Conservation (phyloP, 2,329 filamentous ascomycete genomes). For the Verticillium nonalfalfae region DNA sequence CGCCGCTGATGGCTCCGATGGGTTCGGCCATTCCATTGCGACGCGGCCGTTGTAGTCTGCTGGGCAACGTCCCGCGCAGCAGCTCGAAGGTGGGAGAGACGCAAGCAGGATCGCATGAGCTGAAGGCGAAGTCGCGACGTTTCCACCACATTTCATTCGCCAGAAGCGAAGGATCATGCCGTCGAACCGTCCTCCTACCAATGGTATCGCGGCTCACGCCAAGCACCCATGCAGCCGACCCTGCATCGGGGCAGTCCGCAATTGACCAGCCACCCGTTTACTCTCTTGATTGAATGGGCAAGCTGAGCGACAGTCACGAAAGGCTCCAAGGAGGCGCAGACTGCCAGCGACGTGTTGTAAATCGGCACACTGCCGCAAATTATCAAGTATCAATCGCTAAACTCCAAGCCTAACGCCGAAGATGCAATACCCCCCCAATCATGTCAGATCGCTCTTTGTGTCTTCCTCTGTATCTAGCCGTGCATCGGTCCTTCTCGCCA, state of each 20-base stretch:
- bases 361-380: too few species aligned
- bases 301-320: too few species aligned
- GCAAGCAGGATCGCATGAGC: background rate
- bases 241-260: background rate
- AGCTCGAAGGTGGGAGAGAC: background rate
- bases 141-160: background rate
- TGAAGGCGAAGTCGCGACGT: background rate
- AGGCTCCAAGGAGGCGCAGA: too few species aligned
- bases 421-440: background rate
- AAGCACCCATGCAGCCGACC: background rate
- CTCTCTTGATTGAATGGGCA: background rate
- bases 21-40: constrained; percentile 4
- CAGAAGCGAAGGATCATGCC: background rate
- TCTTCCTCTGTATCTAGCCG: background rate
- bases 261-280: background rate
- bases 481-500: background rate
- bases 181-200: background rate
- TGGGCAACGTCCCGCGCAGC: background rate
- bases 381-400: background rate
- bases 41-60: too few species aligned
- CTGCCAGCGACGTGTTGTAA: too few species aligned
- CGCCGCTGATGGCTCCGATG: background rate
- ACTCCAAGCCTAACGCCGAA: background rate
- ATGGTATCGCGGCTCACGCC: background rate
- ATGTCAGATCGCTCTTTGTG: background rate